Conservation (phyloP, 192 early-diverging fungal species). For the Blastocladiella britannica region DNA sequence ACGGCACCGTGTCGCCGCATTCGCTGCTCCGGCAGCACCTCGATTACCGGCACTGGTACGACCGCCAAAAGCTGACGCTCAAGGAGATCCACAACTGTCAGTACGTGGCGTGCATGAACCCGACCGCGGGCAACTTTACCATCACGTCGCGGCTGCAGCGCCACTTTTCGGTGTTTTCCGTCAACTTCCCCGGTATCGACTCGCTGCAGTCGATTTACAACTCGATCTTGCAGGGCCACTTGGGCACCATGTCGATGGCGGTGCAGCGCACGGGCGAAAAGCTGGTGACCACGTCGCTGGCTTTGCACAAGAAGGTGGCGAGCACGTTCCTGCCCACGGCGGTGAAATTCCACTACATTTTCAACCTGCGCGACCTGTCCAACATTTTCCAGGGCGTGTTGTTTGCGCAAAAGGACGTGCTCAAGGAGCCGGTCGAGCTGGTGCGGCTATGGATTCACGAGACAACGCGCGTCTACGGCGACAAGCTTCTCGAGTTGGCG, state of each 20-base stretch:
- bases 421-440: slow-evolving; percentile 53
- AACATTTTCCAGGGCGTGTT: slow-evolving; percentile 95
- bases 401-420: slow-evolving; percentile 71
- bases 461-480: slow-evolving; percentile 89
- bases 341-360: slow-evolving; percentile 97
- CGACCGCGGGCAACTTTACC: slow-evolving; percentile 92
- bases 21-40: slow-evolving; percentile 88
- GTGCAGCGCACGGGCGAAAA: slow-evolving; percentile 74
- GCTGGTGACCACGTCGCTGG: slow-evolving; percentile 87
- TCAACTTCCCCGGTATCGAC: slow-evolving; percentile 86
- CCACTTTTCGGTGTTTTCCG: slow-evolving; percentile 87
- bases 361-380: slow-evolving; percentile 96
- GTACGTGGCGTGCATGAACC: slow-evolving; percentile 98
- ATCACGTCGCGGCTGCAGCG: slow-evolving; percentile 87
- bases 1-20: slow-evolving; percentile 92
- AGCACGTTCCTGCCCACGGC: slow-evolving; percentile 71
- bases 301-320: slow-evolving; percentile 78
- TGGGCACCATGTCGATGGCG: slow-evolving; percentile 13
- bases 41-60: slow-evolving; percentile 91
- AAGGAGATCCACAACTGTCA: slow-evolving; percentile 90
- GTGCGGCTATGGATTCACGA: slow-evolving; percentile 97
- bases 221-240: slow-evolving; percentile 20
- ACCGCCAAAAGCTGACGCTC: slow-evolving; percentile 71
- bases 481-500: slow-evolving; percentile 51
- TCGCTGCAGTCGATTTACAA: slow-evolving; percentile 88